Percentiles rank a stretch among this genome's conserved stretches.
These are phyloP conservation scores for Friedmanniomyces endolithicus DNA, from an alignment of 495 filamentous ascomycete species.

Conservation along the genomic window DNA sequence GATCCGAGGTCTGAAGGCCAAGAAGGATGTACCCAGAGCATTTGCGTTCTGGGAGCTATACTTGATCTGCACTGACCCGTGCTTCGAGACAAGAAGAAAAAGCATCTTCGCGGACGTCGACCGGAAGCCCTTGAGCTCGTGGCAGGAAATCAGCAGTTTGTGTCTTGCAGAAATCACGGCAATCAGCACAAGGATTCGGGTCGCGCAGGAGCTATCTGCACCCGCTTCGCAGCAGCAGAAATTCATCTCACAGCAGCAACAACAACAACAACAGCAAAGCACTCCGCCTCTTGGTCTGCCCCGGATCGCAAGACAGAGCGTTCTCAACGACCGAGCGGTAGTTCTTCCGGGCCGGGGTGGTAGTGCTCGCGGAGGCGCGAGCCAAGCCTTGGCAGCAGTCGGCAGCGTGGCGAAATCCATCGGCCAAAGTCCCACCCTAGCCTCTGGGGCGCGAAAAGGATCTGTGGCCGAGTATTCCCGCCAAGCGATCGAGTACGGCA, in stretches of 20 bases:
- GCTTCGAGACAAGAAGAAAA: constrained; percentile 59
- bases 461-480: constrained; percentile 9
- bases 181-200: constrained; percentile 25
- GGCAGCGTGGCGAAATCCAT: constrained; percentile 45
- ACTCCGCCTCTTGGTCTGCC: constrained; percentile 2
- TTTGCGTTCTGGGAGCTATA: constrained; percentile 89
- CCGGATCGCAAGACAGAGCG: constrained; percentile 3
- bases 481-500: constrained; percentile 19
- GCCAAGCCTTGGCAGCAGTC: constrained; percentile 37
- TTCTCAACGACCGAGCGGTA: constrained; percentile 24
- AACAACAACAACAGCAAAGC: constrained; percentile 20
- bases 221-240: constrained; percentile 34
- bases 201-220: constrained; percentile 33
- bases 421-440: constrained; percentile 38
- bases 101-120: constrained; percentile 83
- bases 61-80: constrained; percentile 50
- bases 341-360: constrained; percentile 23
- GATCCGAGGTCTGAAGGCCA: constrained; percentile 67
- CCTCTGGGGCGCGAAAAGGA: not conserved
- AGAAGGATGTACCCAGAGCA: constrained; percentile 48
- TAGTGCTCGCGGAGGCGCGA: constrained; percentile 24
- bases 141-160: constrained; percentile 60
- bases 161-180: constrained; percentile 54
- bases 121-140: constrained; percentile 61
- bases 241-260: too few species aligned